Evolutionary conservation across 176 grass and related monocot species (phyloP).

Genomic region (Microstegium vimineum): DNA sequence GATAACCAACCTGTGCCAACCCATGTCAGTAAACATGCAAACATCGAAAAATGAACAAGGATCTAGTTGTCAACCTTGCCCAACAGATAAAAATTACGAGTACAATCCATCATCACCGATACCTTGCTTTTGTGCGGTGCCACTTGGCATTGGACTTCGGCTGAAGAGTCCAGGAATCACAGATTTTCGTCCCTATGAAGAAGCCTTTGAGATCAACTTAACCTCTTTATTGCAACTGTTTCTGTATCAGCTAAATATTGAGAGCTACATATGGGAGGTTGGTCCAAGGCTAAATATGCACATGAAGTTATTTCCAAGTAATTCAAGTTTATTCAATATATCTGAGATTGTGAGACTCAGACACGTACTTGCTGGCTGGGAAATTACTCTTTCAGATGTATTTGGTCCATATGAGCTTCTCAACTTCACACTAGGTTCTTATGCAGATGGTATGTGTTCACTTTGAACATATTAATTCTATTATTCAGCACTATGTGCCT

Average conservation of each 20-base stretch:
- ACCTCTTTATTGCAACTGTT: slow-evolving; percentile 47
- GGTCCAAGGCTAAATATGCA: slow-evolving; percentile 82
- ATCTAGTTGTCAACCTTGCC: slow-evolving; percentile 44
- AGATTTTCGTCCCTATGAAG: slow-evolving; percentile 61
- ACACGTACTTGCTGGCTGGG: slow-evolving; percentile 63
- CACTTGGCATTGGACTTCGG: slow-evolving; percentile 69
- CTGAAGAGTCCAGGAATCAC: slow-evolving; percentile 91
- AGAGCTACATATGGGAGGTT: slow-evolving; percentile 63
- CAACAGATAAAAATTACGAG: slow-evolving; percentile 44
- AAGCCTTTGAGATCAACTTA: slow-evolving; percentile 49
- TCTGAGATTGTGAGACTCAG: slow-evolving; percentile 57
- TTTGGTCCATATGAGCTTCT: slow-evolving; percentile 98
- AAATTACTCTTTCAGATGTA: slow-evolving; percentile 75
- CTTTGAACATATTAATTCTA: neutral
- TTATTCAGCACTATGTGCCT: neutral
- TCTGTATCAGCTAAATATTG: slow-evolving; percentile 58
- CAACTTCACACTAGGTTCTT: slow-evolving; percentile 68
- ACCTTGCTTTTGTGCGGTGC: slow-evolving; percentile 63
- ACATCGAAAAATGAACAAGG: slow-evolving; percentile 28
- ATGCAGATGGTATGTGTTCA: slow-evolving; percentile 50
- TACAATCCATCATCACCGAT: slow-evolving; percentile 57
- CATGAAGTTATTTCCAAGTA: slow-evolving; percentile 77
- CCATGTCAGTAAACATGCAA: slow-evolving; percentile 30
- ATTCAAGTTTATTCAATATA: slow-evolving; percentile 52
- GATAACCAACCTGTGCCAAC: slow-evolving; percentile 40